These are phyloP conservation scores for Mrakia gelida DNA, from an alignment of 768 basidiomycete species.

Conservation along the genomic window DNA sequence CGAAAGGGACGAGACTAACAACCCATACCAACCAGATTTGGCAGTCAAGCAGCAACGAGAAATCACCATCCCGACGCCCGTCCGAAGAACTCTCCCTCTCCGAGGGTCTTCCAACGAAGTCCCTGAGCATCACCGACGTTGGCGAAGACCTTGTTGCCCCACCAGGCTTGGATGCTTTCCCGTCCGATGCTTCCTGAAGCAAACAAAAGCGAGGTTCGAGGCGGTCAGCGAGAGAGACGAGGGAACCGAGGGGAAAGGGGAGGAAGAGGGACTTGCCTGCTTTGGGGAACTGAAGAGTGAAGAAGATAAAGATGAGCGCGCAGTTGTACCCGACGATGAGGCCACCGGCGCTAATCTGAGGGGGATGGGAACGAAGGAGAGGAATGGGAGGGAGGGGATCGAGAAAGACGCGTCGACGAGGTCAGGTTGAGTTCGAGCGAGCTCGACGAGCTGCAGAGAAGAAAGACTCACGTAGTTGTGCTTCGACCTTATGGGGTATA, in stretches of 20 bases:
- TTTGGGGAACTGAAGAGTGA: not conserved
- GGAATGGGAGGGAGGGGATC: too few relatives aligned
- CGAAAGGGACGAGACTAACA: too few relatives aligned
- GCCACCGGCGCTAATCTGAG: not conserved
- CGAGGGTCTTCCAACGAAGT: not conserved
- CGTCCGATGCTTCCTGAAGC: not conserved
- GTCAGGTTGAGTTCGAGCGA: too few relatives aligned
- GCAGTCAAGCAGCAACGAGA: too few relatives aligned
- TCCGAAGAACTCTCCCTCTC: too few relatives aligned
- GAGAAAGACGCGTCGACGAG: too few relatives aligned
- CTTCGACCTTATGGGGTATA: not conserved
- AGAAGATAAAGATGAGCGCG: not conserved
- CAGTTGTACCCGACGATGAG: not conserved
- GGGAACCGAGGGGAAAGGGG: not conserved
- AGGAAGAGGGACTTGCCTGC: not conserved
- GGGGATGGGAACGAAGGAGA: too few relatives aligned
- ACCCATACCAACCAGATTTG: too few relatives aligned
- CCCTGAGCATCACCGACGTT: not conserved
- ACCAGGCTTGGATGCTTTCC: not conserved
- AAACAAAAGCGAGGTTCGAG: not conserved
- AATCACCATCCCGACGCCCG: too few relatives aligned
- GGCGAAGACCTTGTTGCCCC: not conserved
- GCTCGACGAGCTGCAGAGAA: too few relatives aligned
- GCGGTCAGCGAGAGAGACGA: not conserved
- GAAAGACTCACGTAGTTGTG: not conserved